Evolutionary conservation across 1,139 yeast species (phyloP).

Genomic region (Scheffersomyces segobiensis): DNA sequence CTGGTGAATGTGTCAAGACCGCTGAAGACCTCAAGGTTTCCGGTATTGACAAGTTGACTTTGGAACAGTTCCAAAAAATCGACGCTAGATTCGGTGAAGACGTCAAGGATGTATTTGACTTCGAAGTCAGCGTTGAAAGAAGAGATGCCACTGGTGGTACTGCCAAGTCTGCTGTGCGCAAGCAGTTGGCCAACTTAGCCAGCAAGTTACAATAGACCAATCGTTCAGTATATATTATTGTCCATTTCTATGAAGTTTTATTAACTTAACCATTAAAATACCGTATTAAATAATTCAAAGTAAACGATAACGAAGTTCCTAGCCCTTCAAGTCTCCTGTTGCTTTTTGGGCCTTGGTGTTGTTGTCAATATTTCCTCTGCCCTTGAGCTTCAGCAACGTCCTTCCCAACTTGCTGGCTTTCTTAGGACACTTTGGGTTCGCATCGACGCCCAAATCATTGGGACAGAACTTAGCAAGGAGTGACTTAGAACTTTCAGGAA

Average conservation of each 20-base stretch:
- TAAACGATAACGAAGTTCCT: background rate
- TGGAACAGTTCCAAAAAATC: constrained; percentile 75
- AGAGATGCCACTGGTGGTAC: constrained; percentile 97
- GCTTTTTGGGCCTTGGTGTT: background rate
- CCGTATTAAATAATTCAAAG: background rate
- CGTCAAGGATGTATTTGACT: constrained; percentile 80
- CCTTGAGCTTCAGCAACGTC: background rate
- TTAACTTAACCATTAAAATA: background rate
- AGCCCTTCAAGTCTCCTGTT: background rate
- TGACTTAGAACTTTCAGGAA: background rate
- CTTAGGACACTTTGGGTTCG: background rate
- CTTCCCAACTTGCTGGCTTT: background rate
- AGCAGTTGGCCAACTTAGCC: constrained; percentile 58
- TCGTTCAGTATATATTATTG: background rate
- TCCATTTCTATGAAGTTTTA: background rate
- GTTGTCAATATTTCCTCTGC: background rate
- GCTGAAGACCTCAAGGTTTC: constrained; percentile 78
- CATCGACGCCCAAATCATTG: background rate
- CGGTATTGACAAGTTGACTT: constrained; percentile 78
- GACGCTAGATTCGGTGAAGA: constrained; percentile 80
- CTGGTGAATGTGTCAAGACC: constrained; percentile 92
- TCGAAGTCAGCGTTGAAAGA: constrained; percentile 93
- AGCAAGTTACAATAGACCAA: background rate
- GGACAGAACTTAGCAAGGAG: background rate
- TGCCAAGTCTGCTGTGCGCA: constrained; percentile 82